phyloP scores from a whole-genome alignment of 257 asterid genomes.

The Solanum medicagineum region DNA sequence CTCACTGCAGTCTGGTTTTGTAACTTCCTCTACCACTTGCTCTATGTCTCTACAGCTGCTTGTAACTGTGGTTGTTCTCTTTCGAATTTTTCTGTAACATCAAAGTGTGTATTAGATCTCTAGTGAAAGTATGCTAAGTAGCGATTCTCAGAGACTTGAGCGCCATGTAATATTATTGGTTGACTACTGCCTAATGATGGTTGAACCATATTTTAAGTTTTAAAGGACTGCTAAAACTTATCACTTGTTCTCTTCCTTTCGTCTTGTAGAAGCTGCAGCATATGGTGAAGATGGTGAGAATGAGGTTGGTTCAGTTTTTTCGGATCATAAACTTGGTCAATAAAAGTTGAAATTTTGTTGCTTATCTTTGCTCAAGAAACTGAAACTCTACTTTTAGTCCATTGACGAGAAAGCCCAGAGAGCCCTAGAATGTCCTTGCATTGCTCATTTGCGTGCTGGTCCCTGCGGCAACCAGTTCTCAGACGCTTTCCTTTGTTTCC shows the following conservation, averaged over 20 bases:
- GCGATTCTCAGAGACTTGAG: neutral
- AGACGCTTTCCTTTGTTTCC: constrained; percentile 75
- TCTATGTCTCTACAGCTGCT: neutral
- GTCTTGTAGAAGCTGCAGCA: constrained; percentile 59
- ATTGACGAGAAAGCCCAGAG: constrained; percentile 61
- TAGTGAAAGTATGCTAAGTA: neutral
- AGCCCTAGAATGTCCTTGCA: constrained; percentile 82
- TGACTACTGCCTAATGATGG: neutral
- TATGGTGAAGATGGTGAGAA: constrained; percentile 39
- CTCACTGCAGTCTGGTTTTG: neutral
- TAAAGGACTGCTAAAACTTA: neutral
- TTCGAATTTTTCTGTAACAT: neutral
- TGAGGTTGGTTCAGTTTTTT: constrained; percentile 12
- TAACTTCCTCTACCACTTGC: neutral
- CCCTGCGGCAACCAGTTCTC: constrained; percentile 84
- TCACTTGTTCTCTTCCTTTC: neutral
- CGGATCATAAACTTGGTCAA: neutral
- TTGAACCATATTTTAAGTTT: neutral
- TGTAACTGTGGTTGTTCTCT: constrained; percentile 6
- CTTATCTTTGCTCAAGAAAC: neutral
- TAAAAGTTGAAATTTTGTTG: neutral
- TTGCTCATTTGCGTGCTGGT: constrained; percentile 51
- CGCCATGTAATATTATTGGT: neutral
- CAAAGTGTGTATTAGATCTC: neutral
- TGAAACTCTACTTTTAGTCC: constrained; percentile 16